Evolutionary conservation across 1,139 yeast species (phyloP).

Genomic region (Zygoascus hellenicus): DNA sequence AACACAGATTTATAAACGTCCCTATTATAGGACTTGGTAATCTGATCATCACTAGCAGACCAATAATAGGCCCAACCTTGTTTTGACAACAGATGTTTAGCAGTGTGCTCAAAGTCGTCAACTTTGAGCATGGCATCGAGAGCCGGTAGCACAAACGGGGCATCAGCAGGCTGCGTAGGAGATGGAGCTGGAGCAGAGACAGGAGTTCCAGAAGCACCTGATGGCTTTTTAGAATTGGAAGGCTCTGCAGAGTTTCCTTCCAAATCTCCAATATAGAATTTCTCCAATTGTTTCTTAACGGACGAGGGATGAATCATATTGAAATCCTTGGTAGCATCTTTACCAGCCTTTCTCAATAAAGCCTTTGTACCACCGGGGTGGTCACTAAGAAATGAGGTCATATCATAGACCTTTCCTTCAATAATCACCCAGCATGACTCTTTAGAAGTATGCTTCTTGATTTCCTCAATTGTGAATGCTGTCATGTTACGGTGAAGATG

Average conservation of each 20-base stretch:
- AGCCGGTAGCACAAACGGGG: slow-evolving; percentile 34
- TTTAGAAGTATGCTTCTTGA: slow-evolving; percentile 4
- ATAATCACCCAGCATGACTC: slow-evolving; percentile 48
- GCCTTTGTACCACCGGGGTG: slow-evolving; percentile 54
- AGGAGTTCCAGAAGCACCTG: neutral
- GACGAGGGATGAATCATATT: slow-evolving; percentile 48
- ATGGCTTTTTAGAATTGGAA: neutral
- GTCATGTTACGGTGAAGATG: neutral
- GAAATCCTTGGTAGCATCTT: slow-evolving; percentile 55
- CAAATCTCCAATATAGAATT: slow-evolving; percentile 13
- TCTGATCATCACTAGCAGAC: slow-evolving; percentile 50
- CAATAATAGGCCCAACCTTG: slow-evolving; percentile 55
- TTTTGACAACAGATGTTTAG: slow-evolving; percentile 43
- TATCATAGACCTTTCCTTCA: slow-evolving; percentile 48
- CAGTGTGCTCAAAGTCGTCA: slow-evolving; percentile 49
- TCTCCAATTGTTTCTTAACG: slow-evolving; percentile 9
- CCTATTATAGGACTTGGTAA: slow-evolving; percentile 46
- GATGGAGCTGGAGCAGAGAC: neutral
- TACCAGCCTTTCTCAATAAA: slow-evolving; percentile 50
- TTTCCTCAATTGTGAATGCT: neutral
- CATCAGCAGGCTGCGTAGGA: neutral
- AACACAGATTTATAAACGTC: slow-evolving; percentile 42
- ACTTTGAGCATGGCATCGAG: slow-evolving; percentile 45
- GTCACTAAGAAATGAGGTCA: slow-evolving; percentile 43
- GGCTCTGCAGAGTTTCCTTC: slow-evolving; percentile 3